A percentile compares a stretch with the other conserved stretches of the same genome.
These are phyloP conservation scores for Mycena venus DNA, from an alignment of 768 basidiomycete genomes.

Conservation along the genomic window DNA sequence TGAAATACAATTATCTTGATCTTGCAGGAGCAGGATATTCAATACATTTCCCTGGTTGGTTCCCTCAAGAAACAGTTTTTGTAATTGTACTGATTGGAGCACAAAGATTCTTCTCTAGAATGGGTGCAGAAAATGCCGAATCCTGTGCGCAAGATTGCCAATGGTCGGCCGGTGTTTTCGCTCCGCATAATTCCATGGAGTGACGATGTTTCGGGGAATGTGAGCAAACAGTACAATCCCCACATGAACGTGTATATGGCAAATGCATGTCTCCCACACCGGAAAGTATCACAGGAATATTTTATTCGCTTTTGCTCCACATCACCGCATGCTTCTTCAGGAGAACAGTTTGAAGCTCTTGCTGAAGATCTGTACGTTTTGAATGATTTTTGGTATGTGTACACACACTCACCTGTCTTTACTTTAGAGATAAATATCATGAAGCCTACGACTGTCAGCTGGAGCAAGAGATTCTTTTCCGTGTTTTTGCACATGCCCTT, in stretches of 20 bases:
- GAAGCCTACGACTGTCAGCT: conserved; percentile 43
- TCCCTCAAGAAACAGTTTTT: conserved; percentile 19
- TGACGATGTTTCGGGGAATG: conserved; percentile 21
- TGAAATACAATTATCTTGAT: conserved; percentile 7
- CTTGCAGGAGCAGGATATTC: not conserved
- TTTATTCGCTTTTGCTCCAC: conserved; percentile 48
- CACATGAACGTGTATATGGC: conserved; percentile 50
- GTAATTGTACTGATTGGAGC: not conserved
- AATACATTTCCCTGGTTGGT: conserved; percentile 13
- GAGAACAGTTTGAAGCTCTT: conserved; percentile 47
- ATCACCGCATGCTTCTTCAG: conserved; percentile 44
- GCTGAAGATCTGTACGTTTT: conserved; percentile 24
- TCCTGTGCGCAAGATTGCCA: conserved; percentile 15
- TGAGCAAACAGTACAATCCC: conserved; percentile 50
- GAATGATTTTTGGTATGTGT: not conserved
- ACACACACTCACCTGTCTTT: not conserved
- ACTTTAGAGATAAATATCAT: conserved; percentile 11
- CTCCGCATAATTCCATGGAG: conserved; percentile 18
- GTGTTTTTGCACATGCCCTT: conserved; percentile 39
- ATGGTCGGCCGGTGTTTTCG: not conserved
- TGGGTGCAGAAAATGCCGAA: conserved; percentile 35
- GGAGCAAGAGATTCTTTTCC: conserved; percentile 40
- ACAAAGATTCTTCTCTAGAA: conserved; percentile 13
- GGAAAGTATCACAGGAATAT: conserved; percentile 44
- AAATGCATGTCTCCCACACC: conserved; percentile 46